phyloP scores from a whole-genome alignment of 495 filamentous ascomycete species.

The Achaetomiella virescens region DNA sequence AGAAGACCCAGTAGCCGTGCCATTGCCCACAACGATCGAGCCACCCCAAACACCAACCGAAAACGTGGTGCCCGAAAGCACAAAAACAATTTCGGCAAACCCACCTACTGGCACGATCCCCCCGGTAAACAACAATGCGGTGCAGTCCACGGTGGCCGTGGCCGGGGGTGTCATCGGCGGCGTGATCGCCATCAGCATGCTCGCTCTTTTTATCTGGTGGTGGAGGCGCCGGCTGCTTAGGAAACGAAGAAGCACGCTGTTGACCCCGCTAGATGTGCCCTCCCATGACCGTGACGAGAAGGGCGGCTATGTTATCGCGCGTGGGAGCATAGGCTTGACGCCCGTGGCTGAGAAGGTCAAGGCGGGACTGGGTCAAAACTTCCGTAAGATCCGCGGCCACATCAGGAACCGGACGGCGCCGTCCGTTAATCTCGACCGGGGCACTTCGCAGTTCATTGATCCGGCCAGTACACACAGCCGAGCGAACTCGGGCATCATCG shows the following conservation, averaged over 20 bases:
- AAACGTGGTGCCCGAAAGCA: slow-evolving; percentile 10
- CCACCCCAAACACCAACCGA: slow-evolving; percentile 14
- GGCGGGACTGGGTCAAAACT: slow-evolving; percentile 33
- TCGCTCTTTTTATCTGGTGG: slow-evolving; percentile 44
- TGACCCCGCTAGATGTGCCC: slow-evolving; percentile 38
- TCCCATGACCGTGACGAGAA: slow-evolving; percentile 29
- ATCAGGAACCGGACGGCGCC: slow-evolving; percentile 34
- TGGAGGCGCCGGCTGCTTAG: slow-evolving; percentile 37
- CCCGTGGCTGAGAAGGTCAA: slow-evolving; percentile 33
- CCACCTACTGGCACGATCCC: slow-evolving; percentile 13
- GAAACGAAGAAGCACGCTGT: slow-evolving; percentile 36
- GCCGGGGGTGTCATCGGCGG: slow-evolving; percentile 47
- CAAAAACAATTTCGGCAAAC: slow-evolving; percentile 16
- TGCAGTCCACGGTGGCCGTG: slow-evolving; percentile 37
- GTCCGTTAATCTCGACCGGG: slow-evolving; percentile 44
- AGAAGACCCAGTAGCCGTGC: slow-evolving; percentile 10
- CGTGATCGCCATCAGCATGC: slow-evolving; percentile 37
- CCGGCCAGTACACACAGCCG: slow-evolving; percentile 32
- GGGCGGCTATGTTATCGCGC: slow-evolving; percentile 36
- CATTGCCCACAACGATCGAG: slow-evolving; percentile 21
- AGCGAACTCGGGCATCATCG: slow-evolving; percentile 24
- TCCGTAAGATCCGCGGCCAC: slow-evolving; percentile 31
- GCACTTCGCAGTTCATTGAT: slow-evolving; percentile 47
- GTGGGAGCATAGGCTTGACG: slow-evolving; percentile 39
- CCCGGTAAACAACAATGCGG: slow-evolving; percentile 20